These are phyloP conservation scores for Mollisiaceae sp. DNA, from an alignment of 2,329 filamentous ascomycete genomes.

Conservation along the genomic window DNA sequence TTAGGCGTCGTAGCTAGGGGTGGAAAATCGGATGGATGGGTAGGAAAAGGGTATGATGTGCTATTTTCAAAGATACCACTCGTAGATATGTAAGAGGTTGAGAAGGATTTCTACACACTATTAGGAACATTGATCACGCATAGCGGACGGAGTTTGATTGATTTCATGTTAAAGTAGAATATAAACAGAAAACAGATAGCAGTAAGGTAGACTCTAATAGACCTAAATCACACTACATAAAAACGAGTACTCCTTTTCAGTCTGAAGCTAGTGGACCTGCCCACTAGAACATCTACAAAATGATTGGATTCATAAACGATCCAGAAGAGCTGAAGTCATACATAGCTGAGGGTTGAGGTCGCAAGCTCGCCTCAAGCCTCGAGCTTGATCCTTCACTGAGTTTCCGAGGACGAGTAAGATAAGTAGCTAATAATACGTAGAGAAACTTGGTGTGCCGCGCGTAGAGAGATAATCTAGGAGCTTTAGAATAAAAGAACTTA, in stretches of 20 bases:
- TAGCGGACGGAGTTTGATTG: conserved; percentile 3
- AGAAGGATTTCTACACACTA: background rate
- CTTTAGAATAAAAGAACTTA: no score
- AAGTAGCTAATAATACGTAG: no score
- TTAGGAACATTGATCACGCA: background rate
- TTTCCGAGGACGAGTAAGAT: no score
- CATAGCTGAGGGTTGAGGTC: no score
- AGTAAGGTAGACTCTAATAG: background rate
- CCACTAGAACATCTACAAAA: no score
- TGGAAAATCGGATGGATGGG: conserved; percentile 75
- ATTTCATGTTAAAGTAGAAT: background rate
- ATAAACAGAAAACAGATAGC: background rate
- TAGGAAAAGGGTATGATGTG: conserved; percentile 76
- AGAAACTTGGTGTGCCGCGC: no score
- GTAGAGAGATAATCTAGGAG: no score
- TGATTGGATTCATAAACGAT: no score
- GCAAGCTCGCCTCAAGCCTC: no score
- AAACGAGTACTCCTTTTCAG: background rate
- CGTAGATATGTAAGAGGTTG: conserved; percentile 49
- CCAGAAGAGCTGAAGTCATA: no score
- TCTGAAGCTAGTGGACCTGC: no score
- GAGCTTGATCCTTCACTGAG: no score
- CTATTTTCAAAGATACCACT: conserved; percentile 57
- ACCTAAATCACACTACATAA: background rate
- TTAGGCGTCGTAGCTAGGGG: conserved; percentile 77